These are phyloP conservation scores for Lichtheimia ornata DNA, from an alignment of 371 early-diverging fungal species.

Conservation along the genomic window DNA sequence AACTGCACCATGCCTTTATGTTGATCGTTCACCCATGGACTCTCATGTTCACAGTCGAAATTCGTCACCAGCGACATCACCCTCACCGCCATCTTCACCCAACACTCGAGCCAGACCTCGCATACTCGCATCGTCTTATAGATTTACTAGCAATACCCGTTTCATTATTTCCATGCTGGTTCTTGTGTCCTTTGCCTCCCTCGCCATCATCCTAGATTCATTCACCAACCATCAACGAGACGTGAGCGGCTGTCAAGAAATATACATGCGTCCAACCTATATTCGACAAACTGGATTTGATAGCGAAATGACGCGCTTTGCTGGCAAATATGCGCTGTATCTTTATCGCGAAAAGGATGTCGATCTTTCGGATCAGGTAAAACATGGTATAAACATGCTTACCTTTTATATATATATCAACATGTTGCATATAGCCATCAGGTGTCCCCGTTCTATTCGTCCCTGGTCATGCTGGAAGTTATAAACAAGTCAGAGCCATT, in stretches of 20 bases:
- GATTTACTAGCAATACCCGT: slow-evolving; percentile 16
- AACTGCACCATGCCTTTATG: slow-evolving; percentile 19
- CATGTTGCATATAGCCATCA: slow-evolving; percentile 34
- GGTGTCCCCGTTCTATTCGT: slow-evolving; percentile 91
- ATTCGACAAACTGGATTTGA: slow-evolving; percentile 66
- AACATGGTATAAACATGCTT: neutral
- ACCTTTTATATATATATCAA: neutral
- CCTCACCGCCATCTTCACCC: slow-evolving; percentile 25
- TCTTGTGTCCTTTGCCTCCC: slow-evolving; percentile 25
- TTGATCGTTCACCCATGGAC: slow-evolving; percentile 20
- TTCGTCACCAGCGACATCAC: slow-evolving; percentile 34
- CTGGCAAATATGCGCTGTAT: slow-evolving; percentile 78
- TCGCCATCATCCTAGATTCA: slow-evolving; percentile 52
- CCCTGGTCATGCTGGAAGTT: slow-evolving; percentile 94
- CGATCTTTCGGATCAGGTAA: slow-evolving; percentile 49
- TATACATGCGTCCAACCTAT: slow-evolving; percentile 81
- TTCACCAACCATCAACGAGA: slow-evolving; percentile 68
- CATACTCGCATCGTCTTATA: slow-evolving; percentile 24
- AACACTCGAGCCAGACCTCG: slow-evolving; percentile 3
- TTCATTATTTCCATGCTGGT: slow-evolving; percentile 23
- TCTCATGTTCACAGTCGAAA: slow-evolving; percentile 9
- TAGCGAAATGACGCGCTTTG: slow-evolving; percentile 65
- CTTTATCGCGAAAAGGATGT: slow-evolving; percentile 78
- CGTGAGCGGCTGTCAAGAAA: slow-evolving; percentile 72
- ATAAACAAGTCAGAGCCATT: slow-evolving; percentile 86